Evolutionary conservation across 2,329 filamentous ascomycete genomes (phyloP).

Genomic region (Periconia sp.): DNA sequence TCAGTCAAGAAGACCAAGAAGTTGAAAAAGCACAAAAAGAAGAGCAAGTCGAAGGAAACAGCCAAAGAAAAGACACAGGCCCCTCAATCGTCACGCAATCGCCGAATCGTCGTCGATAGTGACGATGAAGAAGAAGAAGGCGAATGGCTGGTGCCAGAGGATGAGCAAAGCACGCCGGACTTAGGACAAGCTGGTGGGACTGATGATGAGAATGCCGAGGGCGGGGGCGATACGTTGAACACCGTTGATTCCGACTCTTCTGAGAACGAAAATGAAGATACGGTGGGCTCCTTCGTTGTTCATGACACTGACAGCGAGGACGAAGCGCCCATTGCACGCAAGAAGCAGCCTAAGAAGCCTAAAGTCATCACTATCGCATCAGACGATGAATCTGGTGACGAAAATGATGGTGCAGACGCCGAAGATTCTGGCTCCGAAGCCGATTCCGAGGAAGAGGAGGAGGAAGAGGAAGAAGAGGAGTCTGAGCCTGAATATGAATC

Average conservation of each 20-base stretch:
- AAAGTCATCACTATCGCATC: constrained; percentile 59
- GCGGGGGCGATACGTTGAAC: constrained; percentile 76
- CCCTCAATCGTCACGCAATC: constrained; percentile 29
- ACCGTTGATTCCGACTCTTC: constrained; percentile 71
- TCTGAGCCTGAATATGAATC: constrained; percentile 43
- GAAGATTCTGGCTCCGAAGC: constrained; percentile 44
- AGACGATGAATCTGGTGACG: constrained; percentile 41
- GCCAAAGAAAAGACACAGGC: constrained; percentile 22
- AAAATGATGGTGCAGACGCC: constrained; percentile 23
- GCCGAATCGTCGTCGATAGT: constrained; percentile 61
- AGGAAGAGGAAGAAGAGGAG: constrained; percentile 43
- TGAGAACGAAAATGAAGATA: constrained; percentile 55
- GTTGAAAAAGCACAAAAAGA: constrained; percentile 53
- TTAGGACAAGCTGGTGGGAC: constrained; percentile 78
- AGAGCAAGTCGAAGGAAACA: constrained; percentile 38
- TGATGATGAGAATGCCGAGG: constrained; percentile 87
- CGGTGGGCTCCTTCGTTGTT: constrained; percentile 37
- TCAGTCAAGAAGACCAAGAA: constrained; percentile 46
- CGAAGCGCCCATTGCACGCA: constrained; percentile 32
- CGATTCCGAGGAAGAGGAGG: constrained; percentile 47
- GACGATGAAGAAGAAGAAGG: constrained; percentile 69
- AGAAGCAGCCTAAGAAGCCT: constrained; percentile 36
- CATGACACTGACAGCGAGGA: constrained; percentile 44
- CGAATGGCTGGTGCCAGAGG: constrained; percentile 77
- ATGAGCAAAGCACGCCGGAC: constrained; percentile 61